Conservation (phyloP, 306 rosid species). For the Cicer bijugum region DNA sequence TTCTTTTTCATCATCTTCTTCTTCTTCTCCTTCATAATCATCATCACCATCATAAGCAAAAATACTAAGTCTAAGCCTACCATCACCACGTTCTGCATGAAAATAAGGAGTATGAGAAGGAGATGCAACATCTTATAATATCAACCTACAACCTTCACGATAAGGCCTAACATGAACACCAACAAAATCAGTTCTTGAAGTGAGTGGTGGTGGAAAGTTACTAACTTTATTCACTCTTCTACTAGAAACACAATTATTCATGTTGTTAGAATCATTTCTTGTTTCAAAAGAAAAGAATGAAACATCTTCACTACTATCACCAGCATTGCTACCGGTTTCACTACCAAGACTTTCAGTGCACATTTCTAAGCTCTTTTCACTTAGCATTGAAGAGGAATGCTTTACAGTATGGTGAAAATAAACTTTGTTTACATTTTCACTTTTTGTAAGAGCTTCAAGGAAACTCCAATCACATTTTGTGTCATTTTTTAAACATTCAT, state of each 20-base stretch:
- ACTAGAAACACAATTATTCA: slow-evolving; percentile 4
- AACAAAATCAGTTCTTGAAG: slow-evolving; percentile 59
- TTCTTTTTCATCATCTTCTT: slow-evolving; percentile 9
- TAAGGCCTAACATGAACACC: slow-evolving; percentile 65
- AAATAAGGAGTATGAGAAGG: slow-evolving; percentile 52
- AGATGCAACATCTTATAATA: slow-evolving; percentile 58
- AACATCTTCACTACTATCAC: slow-evolving; percentile 47
- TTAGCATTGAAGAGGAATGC: slow-evolving; percentile 62
- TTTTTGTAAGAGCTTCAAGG: slow-evolving; percentile 55
- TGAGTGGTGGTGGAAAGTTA: slow-evolving; percentile 79
- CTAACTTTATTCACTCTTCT: slow-evolving; percentile 40
- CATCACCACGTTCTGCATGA: slow-evolving; percentile 65
- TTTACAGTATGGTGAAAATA: slow-evolving; percentile 68
- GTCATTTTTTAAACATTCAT: slow-evolving; percentile 35
- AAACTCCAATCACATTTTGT: slow-evolving; percentile 53
- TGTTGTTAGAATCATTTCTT: slow-evolving; percentile 4
- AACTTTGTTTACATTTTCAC: slow-evolving; percentile 38
- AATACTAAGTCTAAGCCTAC: slow-evolving; percentile 67
- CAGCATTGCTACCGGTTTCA: slow-evolving; percentile 72
- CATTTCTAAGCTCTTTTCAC: slow-evolving; percentile 72
- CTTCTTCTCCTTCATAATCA: slow-evolving; percentile 1
- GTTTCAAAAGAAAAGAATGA: slow-evolving; percentile 21
- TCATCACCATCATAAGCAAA: slow-evolving; percentile 32
- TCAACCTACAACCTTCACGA: slow-evolving; percentile 78
- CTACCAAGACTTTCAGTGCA: slow-evolving; percentile 87